Conservation (phyloP, 1,284 basidiomycete species). For the Ustilago shanxiensis region DNA sequence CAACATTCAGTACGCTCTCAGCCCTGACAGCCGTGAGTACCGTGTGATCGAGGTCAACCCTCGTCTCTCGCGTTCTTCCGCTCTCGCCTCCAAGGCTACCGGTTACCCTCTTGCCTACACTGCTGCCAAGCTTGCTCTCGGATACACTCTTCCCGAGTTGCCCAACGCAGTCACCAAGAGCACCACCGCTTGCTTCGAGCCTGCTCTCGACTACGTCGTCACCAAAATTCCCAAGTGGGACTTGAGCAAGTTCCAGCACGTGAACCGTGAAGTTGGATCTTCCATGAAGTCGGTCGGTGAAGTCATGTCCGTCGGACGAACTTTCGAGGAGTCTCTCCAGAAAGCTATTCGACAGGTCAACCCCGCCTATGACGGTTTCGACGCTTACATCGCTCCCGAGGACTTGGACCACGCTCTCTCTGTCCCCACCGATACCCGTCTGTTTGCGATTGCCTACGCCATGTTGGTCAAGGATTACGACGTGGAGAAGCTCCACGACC, state of each 20-base stretch:
- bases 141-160: conserved; percentile 95
- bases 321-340: conserved; percentile 98
- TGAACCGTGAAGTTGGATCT: conserved; percentile 94
- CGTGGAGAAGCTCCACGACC: conserved; percentile 88
- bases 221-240: conserved; percentile 99
- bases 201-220: conserved; percentile 99
- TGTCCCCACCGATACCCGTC: conserved; percentile 85
- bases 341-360: conserved; percentile 98
- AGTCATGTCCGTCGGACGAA: conserved; percentile 99
- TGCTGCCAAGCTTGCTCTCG: conserved; percentile 98
- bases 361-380: conserved; percentile 80
- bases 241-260: conserved; percentile 95
- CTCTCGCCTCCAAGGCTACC: conserved; percentile 97
- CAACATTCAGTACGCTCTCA: conserved; percentile 98
- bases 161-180: conserved; percentile 99
- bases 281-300: conserved; percentile 99
- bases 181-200: conserved; percentile 99
- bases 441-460: conserved; percentile 97
- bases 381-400: conserved; percentile 80
- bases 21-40: conserved; percentile 92
- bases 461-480: conserved; percentile 94
- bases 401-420: conserved; percentile 84
- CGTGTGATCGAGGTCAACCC: conserved; percentile 82
- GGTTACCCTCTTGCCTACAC: conserved; percentile 99
- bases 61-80: conserved; percentile 72